Evolutionary conservation across 192 early-diverging fungal genomes (phyloP).

Genomic region (Coemansia sp.): DNA sequence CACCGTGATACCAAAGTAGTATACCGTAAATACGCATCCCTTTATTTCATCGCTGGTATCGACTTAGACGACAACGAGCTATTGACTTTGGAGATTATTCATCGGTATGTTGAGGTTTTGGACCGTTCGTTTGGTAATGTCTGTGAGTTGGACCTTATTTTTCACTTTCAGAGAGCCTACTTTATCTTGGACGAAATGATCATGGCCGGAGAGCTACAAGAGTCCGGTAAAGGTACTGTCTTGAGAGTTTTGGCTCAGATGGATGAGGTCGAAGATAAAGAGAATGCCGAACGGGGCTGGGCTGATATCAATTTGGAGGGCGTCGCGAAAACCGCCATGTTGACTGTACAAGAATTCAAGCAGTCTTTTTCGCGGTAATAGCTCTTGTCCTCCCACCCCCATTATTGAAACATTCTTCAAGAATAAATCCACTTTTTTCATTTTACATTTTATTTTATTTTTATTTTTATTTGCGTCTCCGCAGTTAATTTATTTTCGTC

Average conservation of each 20-base stretch:
- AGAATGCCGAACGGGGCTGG: slow-evolving; percentile 70
- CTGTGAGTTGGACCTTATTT: slow-evolving; percentile 96
- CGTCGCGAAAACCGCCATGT: slow-evolving; percentile 51
- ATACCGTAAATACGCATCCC: slow-evolving; percentile 88
- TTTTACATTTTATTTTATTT: no score
- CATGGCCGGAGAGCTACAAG: slow-evolving; percentile 93
- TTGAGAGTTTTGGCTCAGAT: slow-evolving; percentile 72
- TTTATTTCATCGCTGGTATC: slow-evolving; percentile 97
- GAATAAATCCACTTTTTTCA: neutral
- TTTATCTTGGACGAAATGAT: slow-evolving; percentile 87
- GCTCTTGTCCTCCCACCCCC: no score
- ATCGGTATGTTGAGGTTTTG: slow-evolving; percentile 96
- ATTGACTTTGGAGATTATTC: slow-evolving; percentile 92
- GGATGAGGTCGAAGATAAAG: slow-evolving; percentile 74
- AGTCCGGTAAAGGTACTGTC: slow-evolving; percentile 86
- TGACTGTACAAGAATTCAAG: slow-evolving; percentile 50
- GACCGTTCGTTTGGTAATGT: slow-evolving; percentile 98
- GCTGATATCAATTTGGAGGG: slow-evolving; percentile 57
- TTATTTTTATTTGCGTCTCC: neutral
- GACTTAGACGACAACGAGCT: slow-evolving; percentile 94
- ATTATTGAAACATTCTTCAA: neutral
- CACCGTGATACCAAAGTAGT: slow-evolving; percentile 89
- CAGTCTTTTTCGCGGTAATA: slow-evolving; percentile 45
- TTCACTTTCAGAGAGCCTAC: slow-evolving; percentile 95
- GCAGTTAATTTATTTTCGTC: neutral